Conservation (phyloP, 495 filamentous ascomycete genomes). For the Xylaria telfairii region DNA sequence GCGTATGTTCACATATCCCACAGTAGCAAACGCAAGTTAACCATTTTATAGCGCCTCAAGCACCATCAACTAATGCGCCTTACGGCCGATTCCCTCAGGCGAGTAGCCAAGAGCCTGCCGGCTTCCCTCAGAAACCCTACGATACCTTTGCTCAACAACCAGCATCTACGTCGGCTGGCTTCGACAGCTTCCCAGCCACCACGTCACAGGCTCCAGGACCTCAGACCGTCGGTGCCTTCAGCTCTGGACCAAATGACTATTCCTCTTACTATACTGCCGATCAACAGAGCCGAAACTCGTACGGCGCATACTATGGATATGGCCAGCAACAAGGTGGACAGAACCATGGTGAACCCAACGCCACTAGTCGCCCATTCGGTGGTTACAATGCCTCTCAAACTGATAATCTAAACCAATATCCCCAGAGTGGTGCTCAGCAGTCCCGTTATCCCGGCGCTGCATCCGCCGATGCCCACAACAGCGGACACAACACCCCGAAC, state of each 20-base stretch:
- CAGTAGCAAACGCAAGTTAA: conserved; percentile 38
- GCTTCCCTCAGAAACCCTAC: conserved; percentile 76
- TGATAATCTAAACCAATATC: conserved; percentile 78
- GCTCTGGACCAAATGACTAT: conserved; percentile 79
- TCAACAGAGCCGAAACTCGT: conserved; percentile 73
- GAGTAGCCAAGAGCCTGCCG: conserved; percentile 64
- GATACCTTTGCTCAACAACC: conserved; percentile 80
- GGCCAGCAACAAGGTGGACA: conserved; percentile 68
- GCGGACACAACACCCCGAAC: conserved; percentile 88
- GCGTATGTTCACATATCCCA: conserved; percentile 38
- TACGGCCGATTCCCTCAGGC: conserved; percentile 74
- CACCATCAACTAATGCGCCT: conserved; percentile 58
- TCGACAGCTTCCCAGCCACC: conserved; percentile 60
- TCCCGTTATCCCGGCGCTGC: conserved; percentile 71
- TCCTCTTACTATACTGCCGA: conserved; percentile 89
- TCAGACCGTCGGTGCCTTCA: conserved; percentile 64
- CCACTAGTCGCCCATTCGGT: conserved; percentile 73
- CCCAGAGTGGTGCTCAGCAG: conserved; percentile 69
- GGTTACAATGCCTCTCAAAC: conserved; percentile 76
- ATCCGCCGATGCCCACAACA: conserved; percentile 74
- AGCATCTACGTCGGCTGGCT: conserved; percentile 51
- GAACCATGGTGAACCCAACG: conserved; percentile 71
- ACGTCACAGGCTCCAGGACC: conserved; percentile 66
- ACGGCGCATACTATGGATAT: conserved; percentile 82
- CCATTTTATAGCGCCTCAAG: conserved; percentile 35